Percentiles rank a stretch among this genome's conserved stretches.
These are phyloP conservation scores for Phytophthora constricta DNA, from an alignment of 352 stramenopile genomes.

Conservation along the genomic window DNA sequence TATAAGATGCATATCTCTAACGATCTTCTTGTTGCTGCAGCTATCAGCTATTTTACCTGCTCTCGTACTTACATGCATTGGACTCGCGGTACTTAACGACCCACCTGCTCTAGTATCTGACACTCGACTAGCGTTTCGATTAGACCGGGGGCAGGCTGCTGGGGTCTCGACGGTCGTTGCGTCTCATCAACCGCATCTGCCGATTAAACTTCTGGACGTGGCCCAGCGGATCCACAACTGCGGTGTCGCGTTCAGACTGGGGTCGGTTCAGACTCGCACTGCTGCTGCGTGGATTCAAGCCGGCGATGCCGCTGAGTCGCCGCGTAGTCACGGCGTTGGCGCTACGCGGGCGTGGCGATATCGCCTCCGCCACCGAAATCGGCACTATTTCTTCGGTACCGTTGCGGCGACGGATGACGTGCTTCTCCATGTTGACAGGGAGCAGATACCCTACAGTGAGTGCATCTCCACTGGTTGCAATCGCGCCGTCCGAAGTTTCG, in stretches of 20 bases:
- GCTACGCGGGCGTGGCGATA: slow-evolving; percentile 18
- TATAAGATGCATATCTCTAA: no score
- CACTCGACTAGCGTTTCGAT: no score
- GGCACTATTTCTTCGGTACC: slow-evolving; percentile 32
- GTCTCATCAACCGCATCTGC: slow-evolving; percentile 70
- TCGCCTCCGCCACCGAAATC: slow-evolving; percentile 9
- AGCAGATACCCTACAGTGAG: slow-evolving; percentile 50
- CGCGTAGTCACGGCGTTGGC: slow-evolving; percentile 1
- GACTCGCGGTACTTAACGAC: no score
- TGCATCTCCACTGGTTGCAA: neutral
- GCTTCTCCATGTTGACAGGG: slow-evolving; percentile 60
- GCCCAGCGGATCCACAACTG: slow-evolving; percentile 44
- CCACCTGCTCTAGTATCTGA: no score
- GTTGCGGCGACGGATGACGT: slow-evolving; percentile 34
- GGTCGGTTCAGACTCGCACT: slow-evolving; percentile 9
- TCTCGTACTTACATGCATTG: no score
- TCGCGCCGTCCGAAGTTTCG: slow-evolving; percentile 9
- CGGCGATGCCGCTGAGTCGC: neutral
- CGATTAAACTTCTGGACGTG: slow-evolving; percentile 75
- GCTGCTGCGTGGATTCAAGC: slow-evolving; percentile 8
- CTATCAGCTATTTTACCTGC: no score
- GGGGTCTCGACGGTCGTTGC: slow-evolving; percentile 59
- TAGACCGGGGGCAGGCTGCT: slow-evolving; percentile 46
- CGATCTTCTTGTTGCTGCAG: no score
- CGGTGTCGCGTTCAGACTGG: slow-evolving; percentile 2